Evolutionary conservation across 2,329 filamentous ascomycete species (phyloP), one percentile per base, ranked within the genome.

Genomic region (Amphichorda felina): DNA sequence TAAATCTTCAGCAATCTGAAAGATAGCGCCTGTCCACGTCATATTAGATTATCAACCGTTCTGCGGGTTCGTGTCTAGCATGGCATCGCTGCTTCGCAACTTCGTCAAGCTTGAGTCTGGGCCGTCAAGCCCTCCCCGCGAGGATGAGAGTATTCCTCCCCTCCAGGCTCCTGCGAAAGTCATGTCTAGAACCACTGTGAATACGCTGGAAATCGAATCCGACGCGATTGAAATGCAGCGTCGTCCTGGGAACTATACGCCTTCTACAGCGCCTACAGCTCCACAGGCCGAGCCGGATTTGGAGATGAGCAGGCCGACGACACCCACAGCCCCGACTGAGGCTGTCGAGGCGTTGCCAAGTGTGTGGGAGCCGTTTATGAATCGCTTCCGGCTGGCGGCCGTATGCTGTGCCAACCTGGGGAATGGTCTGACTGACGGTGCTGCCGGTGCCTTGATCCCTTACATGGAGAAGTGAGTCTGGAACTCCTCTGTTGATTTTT

Each of bases 401-500:
- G 66, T 70, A 11, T 85, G 79, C 43, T 49, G 82, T 30, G 70
- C 79, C 41, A 79, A 72, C 39, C 68, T 91, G 41, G 67, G 69
- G 3, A 78, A 79, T 46, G 86, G 83, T 0, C 58, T 91, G 39
- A 83, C 75, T 45, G 86, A 93, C 54, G 73, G 76, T 29, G 78
- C 81, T 0, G 75, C 83, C 2, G 85, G 85, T 49, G 82, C 84
- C 9, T 50, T 91, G 38, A 82, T 93, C 45, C 84, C 85, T 0
- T 86, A 86, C 49, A 82, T 93, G 55, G 82, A 89, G 52, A 65
- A 60, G 53, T 73, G 51, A 45, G 59, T 46, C 2, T 3, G 13
- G 7, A 8, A 10, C 21, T 24, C 21, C 21, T 10, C 10, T 10
- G 6, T 10, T 10, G 21, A 6, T 24, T 10, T 10, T 24, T 24